Evolutionary conservation across 192 early-diverging fungal species (phyloP), one percentile per base, ranked within the genome.

Genomic region (Entomortierella beljakovae): DNA sequence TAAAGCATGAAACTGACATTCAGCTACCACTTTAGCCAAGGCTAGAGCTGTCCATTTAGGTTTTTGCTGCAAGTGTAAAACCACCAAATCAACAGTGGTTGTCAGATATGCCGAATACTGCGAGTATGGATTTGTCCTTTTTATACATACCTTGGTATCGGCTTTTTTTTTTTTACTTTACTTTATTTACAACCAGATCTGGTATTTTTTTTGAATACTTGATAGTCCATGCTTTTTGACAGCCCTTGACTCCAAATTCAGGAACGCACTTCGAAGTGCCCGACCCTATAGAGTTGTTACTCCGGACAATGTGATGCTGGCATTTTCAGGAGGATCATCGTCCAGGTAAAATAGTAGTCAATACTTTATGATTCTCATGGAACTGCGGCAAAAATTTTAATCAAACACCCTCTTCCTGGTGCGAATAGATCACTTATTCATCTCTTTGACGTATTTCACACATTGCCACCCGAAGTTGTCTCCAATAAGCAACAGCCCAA

Each of bases 291-390:
- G 70, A 40, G 68, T 70, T 15, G 43, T 49, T 32, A 73, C n/a
- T 22, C 81, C 66, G 8, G 88, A 80, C 49, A 92, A 90, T 49
- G 87, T 90, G 13, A 76, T 96, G 76, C 69, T 97, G 18, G 96
- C 95, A 11, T 85, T 94, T 32, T 98, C 96, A 3, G 96, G 95
- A 33, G 96, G 96, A 0, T 75, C 90, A 4, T 88, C 93, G 7
- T 97, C 95, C 11, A 85, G 86, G 92, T 92, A 81, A 33, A 18
- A 46, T 23, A 11, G n/a, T 15, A 29, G 15, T 16, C 0, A 23
- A 11, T 1, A 16, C 22, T 31, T 11, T 0, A 20, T 9, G n/a
- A 1, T n/a, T 13, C 0, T 18, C 15, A 48, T 50, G 10, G 16
- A 38, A 57, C 29, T 60, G 66, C 48, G 34, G 66, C 46, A 32